Evolutionary conservation across 2,329 filamentous ascomycete species (phyloP).

Genomic region (Fusarium burgessii): DNA sequence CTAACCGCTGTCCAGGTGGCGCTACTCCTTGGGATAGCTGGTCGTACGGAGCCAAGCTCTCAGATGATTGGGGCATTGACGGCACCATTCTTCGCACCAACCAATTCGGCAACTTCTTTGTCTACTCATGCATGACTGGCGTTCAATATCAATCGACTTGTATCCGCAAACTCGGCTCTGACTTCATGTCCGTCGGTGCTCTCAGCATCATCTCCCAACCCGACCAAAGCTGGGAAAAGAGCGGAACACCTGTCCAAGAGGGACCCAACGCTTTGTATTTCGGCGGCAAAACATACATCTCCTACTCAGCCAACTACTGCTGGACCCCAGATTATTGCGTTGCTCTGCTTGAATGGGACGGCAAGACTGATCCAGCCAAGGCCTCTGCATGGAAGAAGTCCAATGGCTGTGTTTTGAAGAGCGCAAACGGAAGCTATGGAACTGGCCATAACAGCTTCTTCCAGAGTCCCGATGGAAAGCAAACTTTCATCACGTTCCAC

Average conservation of each 20-base stretch:
- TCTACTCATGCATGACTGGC: conserved; percentile 65
- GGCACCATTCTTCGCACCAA: conserved; percentile 63
- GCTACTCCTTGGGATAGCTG: conserved; percentile 64
- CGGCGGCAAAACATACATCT: conserved; percentile 63
- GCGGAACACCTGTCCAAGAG: conserved; percentile 65
- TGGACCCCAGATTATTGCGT: conserved; percentile 67
- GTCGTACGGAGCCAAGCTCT: conserved; percentile 61
- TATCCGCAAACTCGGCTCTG: conserved; percentile 54
- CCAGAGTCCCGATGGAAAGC: conserved; percentile 63
- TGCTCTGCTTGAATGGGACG: conserved; percentile 65
- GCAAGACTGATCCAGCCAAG: conserved; percentile 59
- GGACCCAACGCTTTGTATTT: conserved; percentile 66
- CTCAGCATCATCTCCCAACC: conserved; percentile 64
- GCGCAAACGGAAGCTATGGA: conserved; percentile 67
- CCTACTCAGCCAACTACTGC: conserved; percentile 68
- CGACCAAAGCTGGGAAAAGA: conserved; percentile 63
- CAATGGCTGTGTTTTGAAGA: conserved; percentile 61
- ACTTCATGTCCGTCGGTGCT: conserved; percentile 56
- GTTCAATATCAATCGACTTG: conserved; percentile 54
- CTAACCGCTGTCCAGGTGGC: conserved; percentile 54
- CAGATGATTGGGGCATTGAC: conserved; percentile 65
- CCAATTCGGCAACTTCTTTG: conserved; percentile 62
- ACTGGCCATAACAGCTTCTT: conserved; percentile 71
- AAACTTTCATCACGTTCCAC: conserved; percentile 69
- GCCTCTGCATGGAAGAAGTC: conserved; percentile 63